These are phyloP conservation scores for Cenchrus fungigraminus DNA, from an alignment of 176 grass and related monocot genomes.

Conservation along the genomic window DNA sequence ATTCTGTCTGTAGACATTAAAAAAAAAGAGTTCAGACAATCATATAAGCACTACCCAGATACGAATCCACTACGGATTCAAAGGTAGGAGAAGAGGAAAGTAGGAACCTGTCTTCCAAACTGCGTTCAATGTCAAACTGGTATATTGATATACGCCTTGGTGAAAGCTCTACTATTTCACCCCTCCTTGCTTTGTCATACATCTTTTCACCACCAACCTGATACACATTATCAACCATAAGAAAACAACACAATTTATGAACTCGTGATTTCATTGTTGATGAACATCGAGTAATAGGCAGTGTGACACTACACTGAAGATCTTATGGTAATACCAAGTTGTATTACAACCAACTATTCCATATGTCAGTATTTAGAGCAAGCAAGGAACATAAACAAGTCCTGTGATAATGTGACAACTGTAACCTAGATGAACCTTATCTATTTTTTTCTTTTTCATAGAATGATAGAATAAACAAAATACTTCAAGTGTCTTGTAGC, in stretches of 20 bases:
- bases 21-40: not conserved
- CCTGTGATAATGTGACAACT: not conserved
- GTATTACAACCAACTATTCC: not conserved
- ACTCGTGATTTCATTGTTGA: not conserved
- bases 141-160: conserved; percentile 78
- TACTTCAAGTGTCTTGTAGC: not conserved
- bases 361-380: not conserved
- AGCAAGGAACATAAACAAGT: not conserved
- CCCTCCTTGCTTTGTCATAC: conserved; percentile 95
- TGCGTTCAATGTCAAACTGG: conserved; percentile 85
- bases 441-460: conserved; percentile 6
- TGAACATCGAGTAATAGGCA: not conserved
- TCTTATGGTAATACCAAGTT: not conserved
- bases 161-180: conserved; percentile 84
- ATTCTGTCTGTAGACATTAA: conserved; percentile 71
- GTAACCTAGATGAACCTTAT: not conserved
- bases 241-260: conserved; percentile 16
- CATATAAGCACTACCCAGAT: not conserved
- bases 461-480: not conserved
- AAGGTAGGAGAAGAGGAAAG: not conserved
- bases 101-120: conserved; percentile 82
- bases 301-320: not conserved
- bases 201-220: conserved; percentile 95
- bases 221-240: conserved; percentile 9
- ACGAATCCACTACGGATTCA: not conserved